These are phyloP conservation scores for Oxytropis ochrocephala DNA, from an alignment of 306 rosid genomes.

Conservation along the genomic window DNA sequence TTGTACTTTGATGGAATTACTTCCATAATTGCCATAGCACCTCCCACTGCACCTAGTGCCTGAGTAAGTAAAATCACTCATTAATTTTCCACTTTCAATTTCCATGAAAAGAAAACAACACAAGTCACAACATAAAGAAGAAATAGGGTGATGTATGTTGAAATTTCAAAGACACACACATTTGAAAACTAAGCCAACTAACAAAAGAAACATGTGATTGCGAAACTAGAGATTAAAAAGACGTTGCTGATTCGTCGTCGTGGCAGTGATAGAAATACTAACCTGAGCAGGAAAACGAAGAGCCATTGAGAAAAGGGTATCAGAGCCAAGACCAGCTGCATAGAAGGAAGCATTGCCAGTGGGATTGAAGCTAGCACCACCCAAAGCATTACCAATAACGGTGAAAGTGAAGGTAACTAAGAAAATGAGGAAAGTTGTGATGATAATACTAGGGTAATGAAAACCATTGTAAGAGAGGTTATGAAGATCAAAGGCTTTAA, in stretches of 20 bases:
- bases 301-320: conserved; percentile 80
- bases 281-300: conserved; percentile 96
- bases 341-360: conserved; percentile 71
- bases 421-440: conserved; percentile 54
- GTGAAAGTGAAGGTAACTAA: conserved; percentile 45
- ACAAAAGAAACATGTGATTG: too few relatives aligned
- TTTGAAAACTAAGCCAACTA: too few relatives aligned
- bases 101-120: too few relatives aligned
- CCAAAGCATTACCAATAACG: conserved; percentile 51
- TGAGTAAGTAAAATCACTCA: conserved; percentile 22
- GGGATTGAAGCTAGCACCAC: conserved; percentile 92
- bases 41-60: conserved; percentile 84
- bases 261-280: too few relatives aligned
- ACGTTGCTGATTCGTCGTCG: too few relatives aligned
- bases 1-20: conserved; percentile 55
- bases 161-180: too few relatives aligned
- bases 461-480: conserved; percentile 21
- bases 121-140: too few relatives aligned
- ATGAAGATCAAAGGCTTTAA: conserved; percentile 29
- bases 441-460: conserved; percentile 27
- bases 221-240: too few relatives aligned
- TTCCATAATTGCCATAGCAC: conserved; percentile 68
- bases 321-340: conserved; percentile 68
- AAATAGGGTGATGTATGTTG: too few relatives aligned
- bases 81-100: too few relatives aligned